A percentile compares a stretch with the other conserved stretches of the same genome.
Conservation (phyloP, 257 asterid species). For the Paraleonurus japonicus region DNA sequence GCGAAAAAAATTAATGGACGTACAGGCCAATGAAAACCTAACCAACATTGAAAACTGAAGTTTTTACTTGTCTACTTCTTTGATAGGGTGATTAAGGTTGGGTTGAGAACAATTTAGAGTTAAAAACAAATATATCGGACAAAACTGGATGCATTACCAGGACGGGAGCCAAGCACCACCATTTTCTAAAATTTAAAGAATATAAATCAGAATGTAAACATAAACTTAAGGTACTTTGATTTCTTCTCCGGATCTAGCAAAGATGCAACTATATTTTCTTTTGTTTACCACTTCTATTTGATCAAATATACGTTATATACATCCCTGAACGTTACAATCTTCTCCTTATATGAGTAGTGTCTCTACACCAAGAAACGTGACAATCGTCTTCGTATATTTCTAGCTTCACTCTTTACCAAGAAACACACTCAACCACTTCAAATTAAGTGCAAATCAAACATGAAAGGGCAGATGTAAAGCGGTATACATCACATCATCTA, state of each 20-base stretch:
- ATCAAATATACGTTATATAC: not conserved
- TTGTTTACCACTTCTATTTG: not conserved
- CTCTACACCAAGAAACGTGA: too few relatives aligned
- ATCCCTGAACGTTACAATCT: not conserved
- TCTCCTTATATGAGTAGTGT: too few relatives aligned
- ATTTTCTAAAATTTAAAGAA: constrained; percentile 1
- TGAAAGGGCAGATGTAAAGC: not conserved
- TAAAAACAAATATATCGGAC: not conserved
- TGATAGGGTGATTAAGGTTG: not conserved
- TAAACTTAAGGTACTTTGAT: not conserved
- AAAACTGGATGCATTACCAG: constrained; percentile 4
- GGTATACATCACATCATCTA: not conserved
- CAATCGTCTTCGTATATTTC: too few relatives aligned
- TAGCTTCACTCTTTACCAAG: not conserved
- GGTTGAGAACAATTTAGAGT: not conserved
- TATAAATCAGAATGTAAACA: not conserved
- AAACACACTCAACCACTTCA: not conserved
- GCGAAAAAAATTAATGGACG: not conserved
- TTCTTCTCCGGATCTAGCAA: not conserved
- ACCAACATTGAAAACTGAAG: not conserved
- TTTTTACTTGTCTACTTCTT: not conserved
- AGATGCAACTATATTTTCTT: not conserved
- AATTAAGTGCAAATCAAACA: constrained; percentile 6
- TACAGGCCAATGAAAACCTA: not conserved
- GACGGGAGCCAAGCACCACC: not conserved